Conservation (phyloP, 2,329 filamentous ascomycete genomes). For the Chrysoporthe cubensis region DNA sequence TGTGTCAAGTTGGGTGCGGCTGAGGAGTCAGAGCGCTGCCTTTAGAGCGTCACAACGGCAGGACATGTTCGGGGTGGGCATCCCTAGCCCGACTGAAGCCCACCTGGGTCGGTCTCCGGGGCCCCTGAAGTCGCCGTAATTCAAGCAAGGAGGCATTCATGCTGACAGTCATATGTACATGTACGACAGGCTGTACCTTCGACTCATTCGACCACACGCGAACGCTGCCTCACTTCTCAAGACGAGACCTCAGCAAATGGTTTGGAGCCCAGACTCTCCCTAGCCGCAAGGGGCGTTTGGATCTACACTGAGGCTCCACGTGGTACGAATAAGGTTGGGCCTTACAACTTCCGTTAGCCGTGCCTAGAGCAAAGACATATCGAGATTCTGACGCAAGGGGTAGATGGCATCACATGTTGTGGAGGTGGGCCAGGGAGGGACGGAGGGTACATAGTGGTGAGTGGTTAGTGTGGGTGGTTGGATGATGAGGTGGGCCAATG, state of each 20-base stretch:
- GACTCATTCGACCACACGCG: neutral
- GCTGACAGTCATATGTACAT: neutral
- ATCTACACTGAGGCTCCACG: neutral
- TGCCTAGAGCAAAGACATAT: neutral
- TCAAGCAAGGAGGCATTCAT: too few relatives aligned
- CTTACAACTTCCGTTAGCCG: neutral
- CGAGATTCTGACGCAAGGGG: neutral
- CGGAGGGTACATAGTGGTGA: too few relatives aligned
- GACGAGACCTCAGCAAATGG: slow-evolving; percentile 1
- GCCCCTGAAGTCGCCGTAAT: neutral
- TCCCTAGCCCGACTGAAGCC: neutral
- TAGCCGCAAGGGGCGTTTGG: neutral
- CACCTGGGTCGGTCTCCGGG: neutral
- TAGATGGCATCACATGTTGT: neutral
- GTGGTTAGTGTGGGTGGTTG: neutral
- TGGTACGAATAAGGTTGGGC: neutral
- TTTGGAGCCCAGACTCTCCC: neutral
- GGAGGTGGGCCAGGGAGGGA: too few relatives aligned
- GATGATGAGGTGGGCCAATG: neutral
- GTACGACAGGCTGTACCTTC: neutral
- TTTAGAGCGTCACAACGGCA: neutral
- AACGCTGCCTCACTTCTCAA: neutral
- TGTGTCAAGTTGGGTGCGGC: neutral
- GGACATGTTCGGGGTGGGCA: neutral
- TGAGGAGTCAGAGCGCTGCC: neutral